Evolutionary conservation across 495 filamentous ascomycete species (phyloP).

Genomic region (Talaromyces stipitatus): DNA sequence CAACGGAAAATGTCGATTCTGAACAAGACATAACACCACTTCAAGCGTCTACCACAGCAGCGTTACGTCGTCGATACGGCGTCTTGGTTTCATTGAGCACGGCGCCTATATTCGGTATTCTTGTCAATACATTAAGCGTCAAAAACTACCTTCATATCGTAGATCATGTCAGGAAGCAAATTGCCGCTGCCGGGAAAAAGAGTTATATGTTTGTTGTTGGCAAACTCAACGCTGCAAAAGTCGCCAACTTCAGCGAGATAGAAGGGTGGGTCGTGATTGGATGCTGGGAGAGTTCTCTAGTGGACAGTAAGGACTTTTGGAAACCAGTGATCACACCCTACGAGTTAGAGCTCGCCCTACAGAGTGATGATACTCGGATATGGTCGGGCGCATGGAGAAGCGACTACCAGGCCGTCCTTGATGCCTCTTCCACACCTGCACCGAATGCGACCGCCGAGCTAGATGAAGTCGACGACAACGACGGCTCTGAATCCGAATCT

Average conservation of each 20-base stretch:
- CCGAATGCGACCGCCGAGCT: constrained; percentile 11
- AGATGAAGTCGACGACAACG: constrained; percentile 24
- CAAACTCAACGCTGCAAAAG: constrained; percentile 89
- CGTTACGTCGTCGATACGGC: constrained; percentile 80
- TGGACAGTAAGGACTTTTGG: constrained; percentile 80
- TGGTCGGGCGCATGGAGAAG: constrained; percentile 74
- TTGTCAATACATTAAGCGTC: constrained; percentile 91
- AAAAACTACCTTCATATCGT: constrained; percentile 81
- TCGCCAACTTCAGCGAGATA: constrained; percentile 93
- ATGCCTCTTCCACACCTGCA: constrained; percentile 15
- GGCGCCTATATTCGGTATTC: constrained; percentile 77
- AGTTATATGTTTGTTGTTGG: constrained; percentile 94
- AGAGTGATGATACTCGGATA: constrained; percentile 59
- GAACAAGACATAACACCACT: constrained; percentile 27
- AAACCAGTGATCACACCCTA: constrained; percentile 86
- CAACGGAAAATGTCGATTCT: constrained; percentile 39
- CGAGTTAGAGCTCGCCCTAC: constrained; percentile 70
- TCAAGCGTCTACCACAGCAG: constrained; percentile 42
- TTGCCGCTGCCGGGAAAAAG: constrained; percentile 77
- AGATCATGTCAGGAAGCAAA: constrained; percentile 58
- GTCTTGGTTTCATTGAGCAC: constrained; percentile 75
- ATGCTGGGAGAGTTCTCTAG: constrained; percentile 92
- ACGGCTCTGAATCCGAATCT: constrained; percentile 55
- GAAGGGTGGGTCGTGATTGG: constrained; percentile 96
- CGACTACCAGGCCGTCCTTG: constrained; percentile 56